Evolutionary conservation across 139 green algal species (phyloP), one percentile per base, ranked within the genome.

Genomic region (Chlorella sorokiniana): DNA sequence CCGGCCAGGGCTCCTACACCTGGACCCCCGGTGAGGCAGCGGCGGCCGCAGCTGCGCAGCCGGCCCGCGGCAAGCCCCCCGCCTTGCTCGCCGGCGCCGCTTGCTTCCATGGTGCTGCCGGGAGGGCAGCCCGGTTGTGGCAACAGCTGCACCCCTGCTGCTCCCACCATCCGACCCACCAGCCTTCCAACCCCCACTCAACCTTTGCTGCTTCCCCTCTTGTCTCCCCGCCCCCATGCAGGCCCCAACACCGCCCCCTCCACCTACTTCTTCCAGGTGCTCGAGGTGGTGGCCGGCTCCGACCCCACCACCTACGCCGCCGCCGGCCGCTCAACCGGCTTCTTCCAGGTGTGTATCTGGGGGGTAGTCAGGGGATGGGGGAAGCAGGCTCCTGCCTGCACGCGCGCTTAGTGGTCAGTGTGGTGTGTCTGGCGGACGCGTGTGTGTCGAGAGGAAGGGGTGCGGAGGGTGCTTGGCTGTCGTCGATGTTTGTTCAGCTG

Each of bases 221-320:
- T 10, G 56, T 22, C 6, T 65, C 18, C 23, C 18, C 22, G 35
- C 37, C 65, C 52, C 27, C 25, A 33, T 63, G 65, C 65, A 72
- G 65, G 54, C 37, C 9, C 38, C 51, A 79, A 81, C 64, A 76
- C 54, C 31, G 25, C 78, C 11, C 56, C 54, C 38, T 44, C 78
- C 31, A 33, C 41, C 54, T 87, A 87, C 56, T 40, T 31, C 23
- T 77, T 87, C 69, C 63, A 84, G 51, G 76, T 75, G 37, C 73
- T 79, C 52, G 73, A 79, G 54, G 73, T 79, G 3, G 31, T 38
- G 54, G 38, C 37, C 3, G 35, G 8, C 52, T 69, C 73, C 25
- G 27, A 69, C 73, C 73, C 73, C 52, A 63, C 7, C 10, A 69
- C 29, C 11, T 79, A 79, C 38, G 8, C 65, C 4, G 65, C 65